phyloP scores from a whole-genome alignment of 1,284 basidiomycete genomes.

The Marasmius fiardii region DNA sequence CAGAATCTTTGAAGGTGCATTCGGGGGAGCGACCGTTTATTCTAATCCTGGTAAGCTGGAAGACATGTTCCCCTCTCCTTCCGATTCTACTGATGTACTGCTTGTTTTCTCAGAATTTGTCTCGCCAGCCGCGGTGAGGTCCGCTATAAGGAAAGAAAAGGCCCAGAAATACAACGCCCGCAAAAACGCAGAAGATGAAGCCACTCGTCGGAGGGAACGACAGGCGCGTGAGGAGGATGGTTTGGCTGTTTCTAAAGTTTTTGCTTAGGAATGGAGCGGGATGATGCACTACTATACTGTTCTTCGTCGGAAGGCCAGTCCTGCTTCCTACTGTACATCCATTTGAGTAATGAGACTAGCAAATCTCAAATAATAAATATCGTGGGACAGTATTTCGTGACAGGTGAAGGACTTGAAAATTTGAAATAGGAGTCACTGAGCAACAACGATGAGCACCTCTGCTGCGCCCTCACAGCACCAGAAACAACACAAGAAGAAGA shows the following conservation, averaged over 20 bases:
- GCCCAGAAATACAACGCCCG: conserved; percentile 80
- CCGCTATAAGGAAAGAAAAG: conserved; percentile 66
- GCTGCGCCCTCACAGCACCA: too few relatives aligned
- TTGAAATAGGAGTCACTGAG: too few relatives aligned
- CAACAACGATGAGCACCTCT: background rate
- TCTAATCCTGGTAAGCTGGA: conserved; percentile 82
- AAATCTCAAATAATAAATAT: too few relatives aligned
- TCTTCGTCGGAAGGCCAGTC: too few relatives aligned
- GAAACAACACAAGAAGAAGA: background rate
- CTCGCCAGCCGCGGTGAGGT: conserved; percentile 82
- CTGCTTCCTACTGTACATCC: background rate
- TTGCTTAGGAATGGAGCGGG: conserved; percentile 68
- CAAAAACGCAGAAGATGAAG: conserved; percentile 76
- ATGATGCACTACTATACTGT: background rate
- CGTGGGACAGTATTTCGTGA: too few relatives aligned
- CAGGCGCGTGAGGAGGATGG: conserved; percentile 75
- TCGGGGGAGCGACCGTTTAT: conserved; percentile 92
- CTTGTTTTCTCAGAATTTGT: conserved; percentile 69
- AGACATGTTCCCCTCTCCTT: background rate
- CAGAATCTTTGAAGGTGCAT: conserved; percentile 97
- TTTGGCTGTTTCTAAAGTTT: conserved; percentile 85
- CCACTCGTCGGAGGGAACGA: conserved; percentile 61
- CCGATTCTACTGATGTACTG: background rate
- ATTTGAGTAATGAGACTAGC: background rate
- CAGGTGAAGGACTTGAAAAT: too few relatives aligned